Conservation (phyloP, 2,329 filamentous ascomycete genomes). For the Microsporum canis region DNA sequence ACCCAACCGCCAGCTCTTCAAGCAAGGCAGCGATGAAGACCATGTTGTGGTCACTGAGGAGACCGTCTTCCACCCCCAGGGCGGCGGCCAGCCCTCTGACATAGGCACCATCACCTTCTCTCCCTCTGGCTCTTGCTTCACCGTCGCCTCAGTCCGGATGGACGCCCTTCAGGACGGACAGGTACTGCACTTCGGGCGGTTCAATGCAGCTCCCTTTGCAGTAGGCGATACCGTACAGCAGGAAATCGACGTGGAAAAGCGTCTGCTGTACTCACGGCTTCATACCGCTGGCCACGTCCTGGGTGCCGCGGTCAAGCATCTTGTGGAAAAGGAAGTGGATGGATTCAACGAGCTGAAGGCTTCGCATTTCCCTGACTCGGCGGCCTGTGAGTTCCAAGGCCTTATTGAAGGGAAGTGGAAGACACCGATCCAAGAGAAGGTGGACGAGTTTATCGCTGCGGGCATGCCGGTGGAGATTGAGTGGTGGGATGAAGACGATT, state of each 20-base stretch:
- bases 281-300: slow-evolving; percentile 67
- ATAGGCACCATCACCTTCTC: slow-evolving; percentile 42
- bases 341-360: slow-evolving; percentile 58
- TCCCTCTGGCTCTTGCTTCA: slow-evolving; percentile 32
- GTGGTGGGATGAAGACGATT: slow-evolving; percentile 57
- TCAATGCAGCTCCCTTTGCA: slow-evolving; percentile 24
- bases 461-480: slow-evolving; percentile 51
- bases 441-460: slow-evolving; percentile 47
- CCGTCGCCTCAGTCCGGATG: slow-evolving; percentile 48
- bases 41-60: slow-evolving; percentile 49
- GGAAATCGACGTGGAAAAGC: slow-evolving; percentile 48
- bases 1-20: slow-evolving; percentile 47
- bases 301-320: slow-evolving; percentile 52
- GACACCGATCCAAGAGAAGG: slow-evolving; percentile 47
- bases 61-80: slow-evolving; percentile 67
- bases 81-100: slow-evolving; percentile 62
- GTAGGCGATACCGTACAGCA: slow-evolving; percentile 42
- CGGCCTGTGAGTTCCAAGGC: slow-evolving; percentile 57
- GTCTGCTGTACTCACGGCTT: slow-evolving; percentile 53
- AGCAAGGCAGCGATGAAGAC: slow-evolving; percentile 41
- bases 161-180: slow-evolving; percentile 40
- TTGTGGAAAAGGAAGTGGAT: slow-evolving; percentile 40
- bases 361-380: slow-evolving; percentile 57
- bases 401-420: slow-evolving; percentile 54
- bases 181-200: slow-evolving; percentile 56